These are phyloP conservation scores for Pycnococcus provasolii DNA, from an alignment of 139 green algal genomes.

Conservation along the genomic window DNA sequence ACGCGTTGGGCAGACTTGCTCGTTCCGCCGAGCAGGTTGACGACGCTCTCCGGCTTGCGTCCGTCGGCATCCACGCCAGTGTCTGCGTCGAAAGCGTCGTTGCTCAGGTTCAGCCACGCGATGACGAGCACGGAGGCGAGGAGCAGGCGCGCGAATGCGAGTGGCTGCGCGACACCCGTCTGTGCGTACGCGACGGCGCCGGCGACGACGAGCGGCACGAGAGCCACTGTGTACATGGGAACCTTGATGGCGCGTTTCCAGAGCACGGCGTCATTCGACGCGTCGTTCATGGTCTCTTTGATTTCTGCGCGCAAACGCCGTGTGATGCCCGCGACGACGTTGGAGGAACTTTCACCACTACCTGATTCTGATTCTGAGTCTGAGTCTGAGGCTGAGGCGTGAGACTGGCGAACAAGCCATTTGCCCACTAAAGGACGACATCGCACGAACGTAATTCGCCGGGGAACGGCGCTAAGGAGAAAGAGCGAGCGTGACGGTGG, in stretches of 20 bases:
- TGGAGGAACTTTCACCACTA: no score
- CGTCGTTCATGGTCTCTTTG: no score
- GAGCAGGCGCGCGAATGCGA: conserved; percentile 36
- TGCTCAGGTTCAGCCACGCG: conserved; percentile 94
- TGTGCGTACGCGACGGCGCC: background rate
- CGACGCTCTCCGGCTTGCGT: conserved; percentile 81
- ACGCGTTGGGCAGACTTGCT: conserved; percentile 10
- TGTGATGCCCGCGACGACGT: no score
- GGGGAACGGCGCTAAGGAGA: no score
- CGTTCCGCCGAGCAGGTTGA: conserved; percentile 61
- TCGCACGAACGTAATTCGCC: no score
- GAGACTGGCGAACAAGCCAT: no score
- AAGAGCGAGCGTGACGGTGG: no score
- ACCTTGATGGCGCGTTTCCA: conserved; percentile 77
- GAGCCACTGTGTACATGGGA: conserved; percentile 83
- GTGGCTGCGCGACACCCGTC: background rate
- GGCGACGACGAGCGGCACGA: conserved; percentile 67
- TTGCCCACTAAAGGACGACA: no score
- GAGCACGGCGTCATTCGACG: conserved; percentile 27
- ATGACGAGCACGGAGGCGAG: conserved; percentile 64
- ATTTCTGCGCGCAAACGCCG: no score
- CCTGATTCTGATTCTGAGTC: no score
- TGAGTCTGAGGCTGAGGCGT: no score
- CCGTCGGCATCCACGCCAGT: conserved; percentile 71
- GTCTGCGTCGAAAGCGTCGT: conserved; percentile 84